These are phyloP conservation scores for Candida berthetii DNA, from an alignment of 805 yeast species.

Conservation along the genomic window DNA sequence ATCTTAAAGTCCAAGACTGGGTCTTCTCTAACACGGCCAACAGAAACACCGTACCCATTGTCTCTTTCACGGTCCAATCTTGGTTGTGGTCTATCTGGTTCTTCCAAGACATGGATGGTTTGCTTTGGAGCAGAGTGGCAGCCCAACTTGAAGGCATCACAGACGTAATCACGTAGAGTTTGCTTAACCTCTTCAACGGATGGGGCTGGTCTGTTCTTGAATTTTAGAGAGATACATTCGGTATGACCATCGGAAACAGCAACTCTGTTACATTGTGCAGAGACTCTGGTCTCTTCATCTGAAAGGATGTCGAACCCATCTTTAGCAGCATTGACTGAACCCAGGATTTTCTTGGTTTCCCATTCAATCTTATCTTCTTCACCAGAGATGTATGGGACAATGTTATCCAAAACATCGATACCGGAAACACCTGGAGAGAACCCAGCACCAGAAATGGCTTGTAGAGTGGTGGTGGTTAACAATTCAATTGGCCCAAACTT, in stretches of 20 bases:
- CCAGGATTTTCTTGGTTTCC: constrained; percentile 95
- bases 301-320: constrained; percentile 51
- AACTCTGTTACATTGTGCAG: constrained; percentile 96
- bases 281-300: constrained; percentile 71
- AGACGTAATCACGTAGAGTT: constrained; percentile 62
- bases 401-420: constrained; percentile 89
- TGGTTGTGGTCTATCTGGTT: constrained; percentile 94
- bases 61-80: constrained; percentile 96
- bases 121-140: constrained; percentile 93
- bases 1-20: constrained; percentile 91
- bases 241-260: constrained; percentile 98
- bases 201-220: constrained; percentile 80
- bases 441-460: constrained; percentile 98
- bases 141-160: constrained; percentile 75
- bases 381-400: constrained; percentile 91
- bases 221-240: constrained; percentile 84
- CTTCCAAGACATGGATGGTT: constrained; percentile 88
- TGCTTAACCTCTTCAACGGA: constrained; percentile 73
- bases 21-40: constrained; percentile 91
- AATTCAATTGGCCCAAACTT: constrained; percentile 85
- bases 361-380: constrained; percentile 98
- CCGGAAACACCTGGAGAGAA: constrained; percentile 97
- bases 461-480: constrained; percentile 86
- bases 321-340: constrained; percentile 45
- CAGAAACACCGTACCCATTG: constrained; percentile 87